Evolutionary conservation across 345 rosid genomes (phyloP).

Genomic region (Brassica nigra): DNA sequence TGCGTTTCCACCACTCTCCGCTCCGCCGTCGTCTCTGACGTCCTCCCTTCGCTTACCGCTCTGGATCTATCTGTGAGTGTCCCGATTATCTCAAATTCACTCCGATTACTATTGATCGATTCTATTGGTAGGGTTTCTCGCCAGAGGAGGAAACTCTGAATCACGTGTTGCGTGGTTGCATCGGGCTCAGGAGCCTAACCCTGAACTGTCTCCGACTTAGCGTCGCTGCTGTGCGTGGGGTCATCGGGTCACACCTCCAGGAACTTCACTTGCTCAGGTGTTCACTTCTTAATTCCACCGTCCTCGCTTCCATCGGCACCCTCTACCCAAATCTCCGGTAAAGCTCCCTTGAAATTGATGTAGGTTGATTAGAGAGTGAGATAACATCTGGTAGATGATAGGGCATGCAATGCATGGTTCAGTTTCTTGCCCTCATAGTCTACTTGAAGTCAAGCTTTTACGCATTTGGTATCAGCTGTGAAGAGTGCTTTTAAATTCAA

Average conservation of each 20-base stretch:
- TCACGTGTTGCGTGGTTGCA: slow-evolving; percentile 42
- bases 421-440: too few relatives aligned
- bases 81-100: neutral
- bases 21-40: slow-evolving; percentile 46
- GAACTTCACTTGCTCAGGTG: slow-evolving; percentile 57
- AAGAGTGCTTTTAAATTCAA: neutral
- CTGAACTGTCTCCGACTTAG: slow-evolving; percentile 59
- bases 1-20: slow-evolving; percentile 55
- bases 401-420: neutral
- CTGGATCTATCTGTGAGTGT: slow-evolving; percentile 49
- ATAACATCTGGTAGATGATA: neutral
- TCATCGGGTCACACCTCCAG: slow-evolving; percentile 42
- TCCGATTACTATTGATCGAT: neutral
- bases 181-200: slow-evolving; percentile 38
- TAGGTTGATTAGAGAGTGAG: neutral
- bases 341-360: neutral
- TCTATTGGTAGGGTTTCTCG: slow-evolving; percentile 41
- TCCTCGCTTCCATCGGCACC: slow-evolving; percentile 45
- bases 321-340: slow-evolving; percentile 65
- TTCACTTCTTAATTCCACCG: slow-evolving; percentile 39
- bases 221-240: slow-evolving; percentile 30
- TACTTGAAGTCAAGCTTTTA: too few relatives aligned
- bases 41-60: slow-evolving; percentile 48
- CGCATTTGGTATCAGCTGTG: neutral
- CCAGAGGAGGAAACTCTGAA: slow-evolving; percentile 47